Percentiles rank a stretch among this genome's conserved stretches.
Conservation (phyloP, 345 rosid species). For the Gossypium thurberi region DNA sequence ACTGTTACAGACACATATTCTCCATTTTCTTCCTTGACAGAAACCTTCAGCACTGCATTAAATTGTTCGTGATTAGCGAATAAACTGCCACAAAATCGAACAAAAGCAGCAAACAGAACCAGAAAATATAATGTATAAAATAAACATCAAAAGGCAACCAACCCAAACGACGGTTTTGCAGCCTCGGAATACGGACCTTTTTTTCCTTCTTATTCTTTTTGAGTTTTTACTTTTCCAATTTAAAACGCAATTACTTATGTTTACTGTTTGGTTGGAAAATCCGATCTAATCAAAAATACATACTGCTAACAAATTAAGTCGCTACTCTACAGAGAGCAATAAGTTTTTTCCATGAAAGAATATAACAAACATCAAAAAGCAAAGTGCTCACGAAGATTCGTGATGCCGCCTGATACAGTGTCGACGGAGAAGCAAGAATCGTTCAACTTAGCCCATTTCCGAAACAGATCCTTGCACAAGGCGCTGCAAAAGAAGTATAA, state of each 20-base stretch:
- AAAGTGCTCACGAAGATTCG: conserved; percentile 65
- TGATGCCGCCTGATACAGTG: conserved; percentile 91
- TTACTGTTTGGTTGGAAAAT: background rate
- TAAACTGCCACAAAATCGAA: background rate
- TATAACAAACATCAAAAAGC: background rate
- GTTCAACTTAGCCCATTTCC: conserved; percentile 61
- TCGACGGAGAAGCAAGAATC: conserved; percentile 60
- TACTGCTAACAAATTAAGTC: background rate
- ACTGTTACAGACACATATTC: conserved; percentile 53
- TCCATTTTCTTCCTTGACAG: conserved; percentile 62
- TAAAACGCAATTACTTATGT: background rate
- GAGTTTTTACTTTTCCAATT: background rate
- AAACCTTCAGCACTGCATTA: conserved; percentile 70
- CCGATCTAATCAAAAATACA: background rate
- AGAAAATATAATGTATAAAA: background rate
- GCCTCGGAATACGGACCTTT: background rate
- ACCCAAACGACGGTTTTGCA: background rate
- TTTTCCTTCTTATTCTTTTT: background rate
- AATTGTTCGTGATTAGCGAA: conserved; percentile 1
- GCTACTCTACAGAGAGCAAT: background rate
- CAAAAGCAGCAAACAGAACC: background rate
- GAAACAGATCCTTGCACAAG: conserved; percentile 80
- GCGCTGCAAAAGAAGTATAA: conserved; percentile 37
- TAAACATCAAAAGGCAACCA: background rate
- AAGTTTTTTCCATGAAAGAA: background rate